Conservation (phyloP, 2,329 filamentous ascomycete species). For the Alternaria gansuensis region DNA sequence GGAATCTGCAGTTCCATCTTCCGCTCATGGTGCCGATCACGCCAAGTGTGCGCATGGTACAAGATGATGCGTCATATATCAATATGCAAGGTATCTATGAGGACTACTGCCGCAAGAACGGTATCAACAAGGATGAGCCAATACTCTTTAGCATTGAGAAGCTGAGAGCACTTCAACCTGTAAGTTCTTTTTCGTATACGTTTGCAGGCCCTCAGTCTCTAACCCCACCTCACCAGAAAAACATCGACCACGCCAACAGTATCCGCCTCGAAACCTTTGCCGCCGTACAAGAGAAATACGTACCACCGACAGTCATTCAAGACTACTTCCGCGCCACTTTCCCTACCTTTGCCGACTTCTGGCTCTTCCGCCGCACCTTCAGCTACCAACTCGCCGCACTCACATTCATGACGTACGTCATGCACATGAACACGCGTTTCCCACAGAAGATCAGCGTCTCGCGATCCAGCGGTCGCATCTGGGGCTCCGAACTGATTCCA, state of each 20-base stretch:
- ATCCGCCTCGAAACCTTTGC: conserved; percentile 91
- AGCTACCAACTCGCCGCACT: conserved; percentile 93
- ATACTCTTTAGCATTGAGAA: conserved; percentile 96
- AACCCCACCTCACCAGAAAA: conserved; percentile 61
- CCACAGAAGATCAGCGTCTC: conserved; percentile 95
- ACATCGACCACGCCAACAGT: conserved; percentile 72
- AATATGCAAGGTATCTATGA: conserved; percentile 95
- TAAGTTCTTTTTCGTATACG: conserved; percentile 28
- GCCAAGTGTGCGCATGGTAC: conserved; percentile 91
- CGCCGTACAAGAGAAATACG: conserved; percentile 92
- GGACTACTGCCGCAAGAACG: conserved; percentile 88
- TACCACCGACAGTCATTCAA: conserved; percentile 80
- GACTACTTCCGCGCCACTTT: conserved; percentile 91
- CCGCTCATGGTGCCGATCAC: conserved; percentile 95
- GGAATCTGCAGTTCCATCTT: conserved; percentile 94
- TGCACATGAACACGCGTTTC: conserved; percentile 96
- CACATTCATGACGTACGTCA: conserved; percentile 98
- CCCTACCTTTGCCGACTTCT: conserved; percentile 91
- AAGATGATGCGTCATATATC: conserved; percentile 94
- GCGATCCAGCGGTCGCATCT: conserved; percentile 85
- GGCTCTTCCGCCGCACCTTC: conserved; percentile 97
- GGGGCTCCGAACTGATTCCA: conserved; percentile 93
- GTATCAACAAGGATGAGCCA: conserved; percentile 92
- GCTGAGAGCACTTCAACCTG: conserved; percentile 70
- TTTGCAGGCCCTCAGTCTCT: conserved; percentile 2